A percentile compares a stretch with the other conserved stretches of the same genome.
phyloP scores from a whole-genome alignment of 495 filamentous ascomycete genomes.

The Monascus purpureus region DNA sequence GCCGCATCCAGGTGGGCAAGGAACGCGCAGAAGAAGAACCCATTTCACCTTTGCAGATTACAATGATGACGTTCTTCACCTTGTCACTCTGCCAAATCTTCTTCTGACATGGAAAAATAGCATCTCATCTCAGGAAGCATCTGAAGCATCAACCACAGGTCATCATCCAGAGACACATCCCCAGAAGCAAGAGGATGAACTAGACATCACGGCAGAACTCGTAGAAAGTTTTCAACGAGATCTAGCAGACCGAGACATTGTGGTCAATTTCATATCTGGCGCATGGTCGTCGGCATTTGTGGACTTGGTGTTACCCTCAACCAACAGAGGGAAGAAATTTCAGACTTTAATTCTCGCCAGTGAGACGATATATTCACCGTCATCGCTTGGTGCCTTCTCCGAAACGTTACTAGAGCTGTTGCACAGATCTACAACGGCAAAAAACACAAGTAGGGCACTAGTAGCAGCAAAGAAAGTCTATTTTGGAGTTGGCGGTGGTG shows the following conservation, averaged over 20 bases:
- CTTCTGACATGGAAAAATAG: conserved; percentile 58
- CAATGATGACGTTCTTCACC: conserved; percentile 68
- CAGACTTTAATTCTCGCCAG: conserved; percentile 58
- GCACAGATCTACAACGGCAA: conserved; percentile 31
- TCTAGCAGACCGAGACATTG: conserved; percentile 41
- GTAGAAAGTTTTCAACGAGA: conserved; percentile 45
- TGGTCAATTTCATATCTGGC: conserved; percentile 64
- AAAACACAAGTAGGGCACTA: conserved; percentile 43
- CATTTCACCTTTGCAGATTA: conserved; percentile 77
- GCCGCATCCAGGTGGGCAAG: conserved; percentile 8
- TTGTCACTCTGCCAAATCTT: conserved; percentile 82
- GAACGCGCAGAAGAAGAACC: conserved; percentile 16
- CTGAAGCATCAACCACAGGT: conserved; percentile 1
- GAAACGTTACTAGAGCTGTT: conserved; percentile 55
- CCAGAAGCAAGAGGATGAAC: conserved; percentile 39
- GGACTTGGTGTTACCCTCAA: conserved; percentile 30
- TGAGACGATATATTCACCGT: conserved; percentile 89
- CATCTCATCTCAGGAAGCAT: conserved; percentile 7
- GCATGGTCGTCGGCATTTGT: conserved; percentile 65
- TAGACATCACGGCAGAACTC: conserved; percentile 58
- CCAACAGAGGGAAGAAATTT: conserved; percentile 1
- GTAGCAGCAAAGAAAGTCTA: conserved; percentile 88
- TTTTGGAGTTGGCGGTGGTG: conserved; percentile 88
- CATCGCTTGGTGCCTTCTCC: conserved; percentile 58
- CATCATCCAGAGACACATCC: conserved; percentile 1